A percentile compares a stretch with the other conserved stretches of the same genome.
These are phyloP conservation scores for Mucuna pruriens DNA, from an alignment of 306 rosid species.

Conservation along the genomic window DNA sequence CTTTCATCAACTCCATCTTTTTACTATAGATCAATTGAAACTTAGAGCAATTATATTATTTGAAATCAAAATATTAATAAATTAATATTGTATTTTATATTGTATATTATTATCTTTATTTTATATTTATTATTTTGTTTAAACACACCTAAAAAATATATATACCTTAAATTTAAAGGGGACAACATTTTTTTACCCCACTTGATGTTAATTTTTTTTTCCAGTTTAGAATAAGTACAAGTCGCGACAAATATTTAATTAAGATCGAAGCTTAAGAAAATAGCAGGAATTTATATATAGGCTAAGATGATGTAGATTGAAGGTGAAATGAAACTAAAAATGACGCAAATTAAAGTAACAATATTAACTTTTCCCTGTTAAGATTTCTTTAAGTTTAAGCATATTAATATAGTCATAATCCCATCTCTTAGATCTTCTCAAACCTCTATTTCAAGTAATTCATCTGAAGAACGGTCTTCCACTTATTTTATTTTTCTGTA, in stretches of 20 bases:
- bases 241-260: not conserved
- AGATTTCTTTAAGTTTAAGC: not conserved
- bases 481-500: not conserved
- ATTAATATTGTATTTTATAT: too few species aligned
- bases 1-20: not conserved
- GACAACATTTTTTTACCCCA: not conserved
- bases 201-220: not conserved
- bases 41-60: not conserved
- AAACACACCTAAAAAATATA: not conserved
- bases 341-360: not conserved
- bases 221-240: not conserved
- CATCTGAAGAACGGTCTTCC: not conserved
- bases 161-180: not conserved
- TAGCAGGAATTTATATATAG: not conserved
- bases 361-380: not conserved
- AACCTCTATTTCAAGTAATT: not conserved
- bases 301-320: not conserved
- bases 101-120: not conserved
- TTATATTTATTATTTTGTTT: not conserved
- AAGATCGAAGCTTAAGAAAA: not conserved
- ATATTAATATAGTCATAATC: not conserved
- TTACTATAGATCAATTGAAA: not conserved
- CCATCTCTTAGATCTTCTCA: not conserved
- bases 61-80: too few species aligned
- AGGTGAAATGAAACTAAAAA: not conserved